Percentiles rank a stretch among this genome's conserved stretches.
phyloP scores from a whole-genome alignment of 83 land plant genomes.

The Picea abies region DNA sequence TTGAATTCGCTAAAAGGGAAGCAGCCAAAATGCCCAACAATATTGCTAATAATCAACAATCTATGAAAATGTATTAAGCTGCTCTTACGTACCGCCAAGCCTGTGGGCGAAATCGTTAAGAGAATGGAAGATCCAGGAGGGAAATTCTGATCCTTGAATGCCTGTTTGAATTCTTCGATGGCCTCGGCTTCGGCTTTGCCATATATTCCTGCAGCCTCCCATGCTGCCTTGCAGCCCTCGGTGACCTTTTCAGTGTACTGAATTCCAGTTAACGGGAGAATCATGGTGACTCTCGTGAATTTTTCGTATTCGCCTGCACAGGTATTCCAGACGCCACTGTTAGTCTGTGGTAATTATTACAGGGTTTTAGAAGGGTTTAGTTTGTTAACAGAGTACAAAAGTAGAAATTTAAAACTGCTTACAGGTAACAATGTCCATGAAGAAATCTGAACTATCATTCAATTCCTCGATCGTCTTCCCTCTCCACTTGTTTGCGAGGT shows the following conservation, averaged over 20 bases:
- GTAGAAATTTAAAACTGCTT: background rate
- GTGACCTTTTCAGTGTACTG: slow-evolving; percentile 71
- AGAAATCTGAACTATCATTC: slow-evolving; percentile 36
- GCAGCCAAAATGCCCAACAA: background rate
- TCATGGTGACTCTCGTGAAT: slow-evolving; percentile 42
- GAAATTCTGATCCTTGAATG: slow-evolving; percentile 58
- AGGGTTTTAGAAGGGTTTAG: background rate
- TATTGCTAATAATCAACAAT: no score
- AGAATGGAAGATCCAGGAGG: slow-evolving; percentile 70
- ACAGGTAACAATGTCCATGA: slow-evolving; percentile 59
- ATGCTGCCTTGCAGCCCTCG: slow-evolving; percentile 50
- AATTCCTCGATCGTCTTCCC: slow-evolving; percentile 60
- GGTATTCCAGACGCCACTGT: background rate
- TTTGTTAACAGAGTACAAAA: background rate
- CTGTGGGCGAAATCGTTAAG: slow-evolving; percentile 48
- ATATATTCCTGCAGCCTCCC: slow-evolving; percentile 53
- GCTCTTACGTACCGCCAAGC: slow-evolving; percentile 8
- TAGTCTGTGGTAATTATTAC: background rate
- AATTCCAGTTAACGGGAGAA: slow-evolving; percentile 55
- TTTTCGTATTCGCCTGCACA: slow-evolving; percentile 55
- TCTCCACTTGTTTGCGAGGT: slow-evolving; percentile 50
- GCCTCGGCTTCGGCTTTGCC: slow-evolving; percentile 50
- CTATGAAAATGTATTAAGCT: background rate
- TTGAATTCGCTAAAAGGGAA: background rate
- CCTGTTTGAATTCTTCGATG: slow-evolving; percentile 44